A percentile compares a stretch with the other conserved stretches of the same genome.
These are phyloP conservation scores for Tricholoma flavovirens DNA, from an alignment of 768 basidiomycete genomes.

Conservation along the genomic window DNA sequence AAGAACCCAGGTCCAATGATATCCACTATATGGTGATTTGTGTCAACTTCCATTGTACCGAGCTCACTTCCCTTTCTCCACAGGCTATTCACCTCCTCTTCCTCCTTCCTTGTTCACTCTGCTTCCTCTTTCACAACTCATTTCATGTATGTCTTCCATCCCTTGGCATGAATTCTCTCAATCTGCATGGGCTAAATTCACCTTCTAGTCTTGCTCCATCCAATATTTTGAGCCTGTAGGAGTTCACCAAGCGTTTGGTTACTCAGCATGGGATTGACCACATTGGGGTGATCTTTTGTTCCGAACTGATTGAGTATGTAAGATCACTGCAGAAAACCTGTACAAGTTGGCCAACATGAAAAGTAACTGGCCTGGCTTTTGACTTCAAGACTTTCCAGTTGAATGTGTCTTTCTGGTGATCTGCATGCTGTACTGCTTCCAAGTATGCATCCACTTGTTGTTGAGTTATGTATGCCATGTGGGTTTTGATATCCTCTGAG, in stretches of 20 bases:
- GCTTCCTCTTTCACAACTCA: not conserved
- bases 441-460: slow-evolving; percentile 25
- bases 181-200: not conserved
- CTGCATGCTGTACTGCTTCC: slow-evolving; percentile 14
- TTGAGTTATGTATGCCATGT: slow-evolving; percentile 22
- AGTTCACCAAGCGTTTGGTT: not conserved
- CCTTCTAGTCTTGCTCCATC: too few relatives aligned
- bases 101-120: too few relatives aligned
- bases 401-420: slow-evolving; percentile 20
- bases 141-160: not conserved
- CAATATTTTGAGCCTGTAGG: not conserved
- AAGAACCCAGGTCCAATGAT: not conserved
- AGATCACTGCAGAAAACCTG: not conserved
- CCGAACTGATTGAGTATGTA: not conserved
- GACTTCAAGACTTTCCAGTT: slow-evolving; percentile 14
- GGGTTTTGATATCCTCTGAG: slow-evolving; percentile 10
- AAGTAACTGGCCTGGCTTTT: slow-evolving; percentile 17
- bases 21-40: not conserved
- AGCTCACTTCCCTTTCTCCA: not conserved
- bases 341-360: too few relatives aligned
- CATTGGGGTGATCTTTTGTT: not conserved
- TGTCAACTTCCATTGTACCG: not conserved
- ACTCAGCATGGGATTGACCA: too few relatives aligned
- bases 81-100: not conserved
- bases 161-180: not conserved